Conservation (phyloP, 352 stramenopile species). For the Phytopythium vexans region DNA sequence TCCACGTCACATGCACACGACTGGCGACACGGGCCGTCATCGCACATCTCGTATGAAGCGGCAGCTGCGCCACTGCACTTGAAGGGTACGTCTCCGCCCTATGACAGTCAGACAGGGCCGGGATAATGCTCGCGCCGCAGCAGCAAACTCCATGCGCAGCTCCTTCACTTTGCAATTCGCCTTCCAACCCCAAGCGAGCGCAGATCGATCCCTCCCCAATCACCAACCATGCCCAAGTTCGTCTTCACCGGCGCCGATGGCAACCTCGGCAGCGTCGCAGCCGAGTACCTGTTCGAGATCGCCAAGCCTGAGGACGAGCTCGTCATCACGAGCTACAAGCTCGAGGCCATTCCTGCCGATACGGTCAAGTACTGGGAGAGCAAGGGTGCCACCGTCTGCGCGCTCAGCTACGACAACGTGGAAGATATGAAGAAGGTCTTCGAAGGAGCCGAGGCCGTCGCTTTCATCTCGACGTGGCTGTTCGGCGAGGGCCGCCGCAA, state of each 20-base stretch:
- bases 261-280: constrained; percentile 21
- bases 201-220: background rate
- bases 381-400: constrained; percentile 12
- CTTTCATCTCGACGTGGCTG: constrained; percentile 24
- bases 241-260: constrained; percentile 23
- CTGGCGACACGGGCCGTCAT: no score
- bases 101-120: no score
- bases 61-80: no score
- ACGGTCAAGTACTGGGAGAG: constrained; percentile 9
- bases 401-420: constrained; percentile 18
- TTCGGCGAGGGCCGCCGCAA: constrained; percentile 19
- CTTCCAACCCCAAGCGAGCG: constrained; percentile 2
- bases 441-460: constrained; percentile 16
- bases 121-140: no score
- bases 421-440: constrained; percentile 21
- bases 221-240: constrained; percentile 20
- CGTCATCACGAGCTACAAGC: constrained; percentile 23
- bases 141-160: background rate
- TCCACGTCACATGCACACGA: no score
- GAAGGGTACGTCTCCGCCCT: no score
- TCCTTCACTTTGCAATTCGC: constrained; percentile 9
- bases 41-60: no score
- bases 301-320: constrained; percentile 13
- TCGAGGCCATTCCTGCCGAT: constrained; percentile 15
- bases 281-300: constrained; percentile 22